Evolutionary conservation across 2,329 filamentous ascomycete genomes (phyloP).

Genomic region (Plenodomus lindquistii): DNA sequence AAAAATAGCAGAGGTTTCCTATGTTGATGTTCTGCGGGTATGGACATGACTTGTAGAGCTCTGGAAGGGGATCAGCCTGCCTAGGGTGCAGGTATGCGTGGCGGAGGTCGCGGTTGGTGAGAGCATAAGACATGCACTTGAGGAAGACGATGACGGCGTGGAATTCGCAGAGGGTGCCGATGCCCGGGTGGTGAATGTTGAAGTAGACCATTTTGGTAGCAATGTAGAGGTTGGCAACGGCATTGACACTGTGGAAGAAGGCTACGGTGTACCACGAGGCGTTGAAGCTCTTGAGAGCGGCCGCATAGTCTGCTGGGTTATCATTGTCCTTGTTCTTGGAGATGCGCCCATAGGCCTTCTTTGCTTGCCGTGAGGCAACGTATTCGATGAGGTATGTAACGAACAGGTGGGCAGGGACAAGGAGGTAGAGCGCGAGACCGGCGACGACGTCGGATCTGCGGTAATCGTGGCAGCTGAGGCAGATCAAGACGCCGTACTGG

Average conservation of each 20-base stretch:
- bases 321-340: conserved; percentile 51
- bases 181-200: conserved; percentile 87
- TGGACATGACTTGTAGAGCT: conserved; percentile 79
- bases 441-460: conserved; percentile 75
- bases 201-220: conserved; percentile 88
- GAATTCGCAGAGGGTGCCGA: conserved; percentile 86
- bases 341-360: conserved; percentile 64
- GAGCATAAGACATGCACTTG: conserved; percentile 93
- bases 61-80: conserved; percentile 72
- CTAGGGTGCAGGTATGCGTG: conserved; percentile 85
- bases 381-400: conserved; percentile 89
- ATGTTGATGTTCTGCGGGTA: conserved; percentile 93
- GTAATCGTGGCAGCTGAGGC: conserved; percentile 87
- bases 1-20: conserved; percentile 88
- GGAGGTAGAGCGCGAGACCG: conserved; percentile 77
- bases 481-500: conserved; percentile 93
- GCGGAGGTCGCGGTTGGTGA: conserved; percentile 93
- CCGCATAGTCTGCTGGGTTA: conserved; percentile 60
- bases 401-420: conserved; percentile 89
- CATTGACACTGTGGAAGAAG: conserved; percentile 79
- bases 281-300: conserved; percentile 66
- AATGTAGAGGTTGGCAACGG: conserved; percentile 76
- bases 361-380: conserved; percentile 78
- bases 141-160: conserved; percentile 96
- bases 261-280: conserved; percentile 80